A percentile compares a stretch with the other conserved stretches of the same genome.
Conservation (phyloP, 768 basidiomycete species). For the Clitopilus hobsonii region DNA sequence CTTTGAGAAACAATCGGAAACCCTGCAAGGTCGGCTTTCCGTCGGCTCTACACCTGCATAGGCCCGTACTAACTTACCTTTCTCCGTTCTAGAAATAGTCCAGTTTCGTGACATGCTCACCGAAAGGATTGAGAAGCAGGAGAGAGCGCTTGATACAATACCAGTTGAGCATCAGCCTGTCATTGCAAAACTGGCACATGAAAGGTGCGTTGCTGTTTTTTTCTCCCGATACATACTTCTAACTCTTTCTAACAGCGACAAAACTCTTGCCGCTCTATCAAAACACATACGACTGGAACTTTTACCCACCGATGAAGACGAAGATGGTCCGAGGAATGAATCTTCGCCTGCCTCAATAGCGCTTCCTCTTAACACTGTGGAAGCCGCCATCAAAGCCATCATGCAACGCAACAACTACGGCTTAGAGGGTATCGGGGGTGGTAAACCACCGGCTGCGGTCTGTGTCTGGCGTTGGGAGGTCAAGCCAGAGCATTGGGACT, state of each 20-base stretch:
- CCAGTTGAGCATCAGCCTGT: constrained; percentile 70
- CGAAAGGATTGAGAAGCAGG: constrained; percentile 39
- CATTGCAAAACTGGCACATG: constrained; percentile 79
- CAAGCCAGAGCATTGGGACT: constrained; percentile 47
- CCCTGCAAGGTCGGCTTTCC: constrained; percentile 61
- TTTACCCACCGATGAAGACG: constrained; percentile 56
- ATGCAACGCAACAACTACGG: constrained; percentile 81
- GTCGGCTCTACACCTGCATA: constrained; percentile 1
- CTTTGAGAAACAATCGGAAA: constrained; percentile 77
- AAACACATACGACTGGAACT: constrained; percentile 70
- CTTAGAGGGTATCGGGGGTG: constrained; percentile 46
- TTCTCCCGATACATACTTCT: neutral
- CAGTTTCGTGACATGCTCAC: constrained; percentile 73
- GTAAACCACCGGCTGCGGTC: constrained; percentile 56
- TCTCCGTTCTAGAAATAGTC: constrained; percentile 55
- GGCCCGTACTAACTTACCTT: constrained; percentile 6
- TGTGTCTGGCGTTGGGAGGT: constrained; percentile 89
- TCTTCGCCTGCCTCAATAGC: constrained; percentile 28
- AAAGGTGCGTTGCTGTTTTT: constrained; percentile 52
- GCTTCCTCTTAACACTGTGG: constrained; percentile 52
- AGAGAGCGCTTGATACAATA: constrained; percentile 49
- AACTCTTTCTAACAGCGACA: constrained; percentile 53
- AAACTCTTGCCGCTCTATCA: constrained; percentile 53
- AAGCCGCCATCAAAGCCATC: constrained; percentile 57
- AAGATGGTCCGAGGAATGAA: constrained; percentile 18